Evolutionary conservation across 805 yeast genomes (phyloP), one percentile per base, ranked within the genome.

Genomic region (Pichia rugopelliculosa): DNA sequence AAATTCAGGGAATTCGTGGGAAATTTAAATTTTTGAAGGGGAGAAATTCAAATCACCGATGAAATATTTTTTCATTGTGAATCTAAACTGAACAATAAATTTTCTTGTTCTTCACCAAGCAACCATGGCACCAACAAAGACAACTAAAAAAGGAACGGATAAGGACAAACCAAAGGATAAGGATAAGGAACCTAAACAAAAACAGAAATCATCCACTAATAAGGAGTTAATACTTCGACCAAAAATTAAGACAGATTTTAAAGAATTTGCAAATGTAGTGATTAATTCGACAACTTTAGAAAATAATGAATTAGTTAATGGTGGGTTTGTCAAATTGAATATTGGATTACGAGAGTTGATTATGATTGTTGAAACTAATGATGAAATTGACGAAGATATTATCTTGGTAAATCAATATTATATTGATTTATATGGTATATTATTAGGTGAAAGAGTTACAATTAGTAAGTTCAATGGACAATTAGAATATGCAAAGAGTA

Each of bases 381-480:
- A 47, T 6, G 54, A 52, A 5, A 45, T 44, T 18, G 64, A 61
- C 2, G 64, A 60, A 15, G 60, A 62, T 22, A 62, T 65, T 17
- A 52, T 66, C 20, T 52, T 59, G 24, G 43, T 66, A 1, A 53
- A 65, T 7, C 49, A 53, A 6, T 36, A 42, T 10, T 56, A 52
- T 39, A 44, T 59, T 15, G 48, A 50, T 22, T 39, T 54, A n/a
- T 50, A 53, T 30, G 59, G 57, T 8, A 54, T 59, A 23, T 47
- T 61, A 21, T 47, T 61, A 10, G 70, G 71, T 26, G 68, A 65
- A 22, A 53, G 69, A 41, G 58, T 62, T 0, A 67, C 67, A 25
- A 53, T 91, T 0, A 57, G 59, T 12, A 81, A 74, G 54, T 67
- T 69, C 21, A 44, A 64, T 6, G 55, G 61, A 3, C 84, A 78